Evolutionary conservation across 2,329 filamentous ascomycete genomes (phyloP).

Genomic region (Ambrosiella xylebori): DNA sequence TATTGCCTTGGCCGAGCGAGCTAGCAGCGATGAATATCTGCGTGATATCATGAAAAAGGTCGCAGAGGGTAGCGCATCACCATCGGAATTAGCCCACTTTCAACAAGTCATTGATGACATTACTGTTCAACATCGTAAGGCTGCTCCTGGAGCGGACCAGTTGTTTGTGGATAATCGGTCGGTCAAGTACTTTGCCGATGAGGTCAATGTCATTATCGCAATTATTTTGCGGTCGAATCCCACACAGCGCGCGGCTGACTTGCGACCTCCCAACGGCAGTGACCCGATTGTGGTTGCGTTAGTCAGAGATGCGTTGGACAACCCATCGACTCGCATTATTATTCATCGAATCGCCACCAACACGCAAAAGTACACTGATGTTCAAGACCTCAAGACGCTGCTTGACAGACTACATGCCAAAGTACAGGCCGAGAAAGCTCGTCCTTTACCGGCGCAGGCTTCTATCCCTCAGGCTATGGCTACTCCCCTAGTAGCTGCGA

Average conservation of each 20-base stretch:
- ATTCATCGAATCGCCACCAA: constrained; percentile 37
- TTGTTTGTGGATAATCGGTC: constrained; percentile 37
- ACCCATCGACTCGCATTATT: constrained; percentile 30
- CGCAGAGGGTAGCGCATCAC: constrained; percentile 54
- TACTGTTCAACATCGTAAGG: constrained; percentile 40
- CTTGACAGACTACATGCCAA: constrained; percentile 29
- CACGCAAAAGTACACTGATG: constrained; percentile 33
- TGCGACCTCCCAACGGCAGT: constrained; percentile 35
- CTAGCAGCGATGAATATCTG: constrained; percentile 53
- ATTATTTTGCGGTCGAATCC: constrained; percentile 44
- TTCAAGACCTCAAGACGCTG: constrained; percentile 34
- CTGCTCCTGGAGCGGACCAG: constrained; percentile 36
- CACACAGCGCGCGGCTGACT: constrained; percentile 33
- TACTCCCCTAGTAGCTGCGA: not conserved
- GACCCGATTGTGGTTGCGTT: constrained; percentile 39
- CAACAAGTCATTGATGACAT: constrained; percentile 69
- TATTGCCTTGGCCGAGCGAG: constrained; percentile 57
- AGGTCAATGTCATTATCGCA: constrained; percentile 38
- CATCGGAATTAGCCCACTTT: constrained; percentile 56
- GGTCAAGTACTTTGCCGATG: constrained; percentile 42
- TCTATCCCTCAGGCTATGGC: not conserved
- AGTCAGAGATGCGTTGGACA: constrained; percentile 40
- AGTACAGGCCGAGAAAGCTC: constrained; percentile 15
- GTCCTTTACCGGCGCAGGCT: constrained; percentile 12
- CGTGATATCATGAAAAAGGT: constrained; percentile 72